Conservation (phyloP, 768 basidiomycete species). For the Calocera viscosa region DNA sequence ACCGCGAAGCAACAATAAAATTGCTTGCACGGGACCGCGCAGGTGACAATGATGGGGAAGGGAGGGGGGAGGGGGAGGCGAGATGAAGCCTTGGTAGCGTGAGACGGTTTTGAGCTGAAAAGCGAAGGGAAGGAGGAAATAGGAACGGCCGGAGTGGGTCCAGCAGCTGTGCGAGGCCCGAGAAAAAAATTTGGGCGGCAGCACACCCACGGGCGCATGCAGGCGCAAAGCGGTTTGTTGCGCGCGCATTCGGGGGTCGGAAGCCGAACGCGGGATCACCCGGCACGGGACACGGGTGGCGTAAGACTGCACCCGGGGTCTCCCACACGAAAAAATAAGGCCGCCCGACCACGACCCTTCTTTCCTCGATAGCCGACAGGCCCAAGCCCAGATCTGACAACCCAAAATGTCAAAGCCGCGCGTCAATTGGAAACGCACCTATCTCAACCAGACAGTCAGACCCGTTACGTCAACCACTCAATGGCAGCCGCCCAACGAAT, state of each 20-base stretch:
- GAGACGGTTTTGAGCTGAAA: slow-evolving; percentile 5
- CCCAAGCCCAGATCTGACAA: not conserved
- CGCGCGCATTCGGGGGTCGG: slow-evolving; percentile 7
- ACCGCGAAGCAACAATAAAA: not conserved
- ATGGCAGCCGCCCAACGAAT: not conserved
- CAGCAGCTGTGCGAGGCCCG: not conserved
- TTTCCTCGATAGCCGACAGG: slow-evolving; percentile 5
- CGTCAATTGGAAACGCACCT: slow-evolving; percentile 1
- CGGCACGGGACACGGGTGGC: not conserved
- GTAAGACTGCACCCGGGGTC: slow-evolving; percentile 2
- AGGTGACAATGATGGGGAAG: not conserved
- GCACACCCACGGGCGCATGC: not conserved
- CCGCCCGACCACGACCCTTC: not conserved
- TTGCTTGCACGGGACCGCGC: not conserved
- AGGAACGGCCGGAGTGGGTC: not conserved
- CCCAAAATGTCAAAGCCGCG: not conserved
- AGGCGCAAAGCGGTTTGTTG: slow-evolving; percentile 2
- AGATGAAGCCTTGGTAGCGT: not conserved
- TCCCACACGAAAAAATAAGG: not conserved
- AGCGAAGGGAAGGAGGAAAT: not conserved
- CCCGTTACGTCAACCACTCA: not conserved
- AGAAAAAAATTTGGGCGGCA: slow-evolving; percentile 8
- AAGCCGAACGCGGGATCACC: slow-evolving; percentile 9
- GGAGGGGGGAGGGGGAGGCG: not conserved
- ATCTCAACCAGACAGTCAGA: not conserved